Evolutionary conservation across 1,139 yeast species (phyloP).

Genomic region (Blastobotrys arbuscula): DNA sequence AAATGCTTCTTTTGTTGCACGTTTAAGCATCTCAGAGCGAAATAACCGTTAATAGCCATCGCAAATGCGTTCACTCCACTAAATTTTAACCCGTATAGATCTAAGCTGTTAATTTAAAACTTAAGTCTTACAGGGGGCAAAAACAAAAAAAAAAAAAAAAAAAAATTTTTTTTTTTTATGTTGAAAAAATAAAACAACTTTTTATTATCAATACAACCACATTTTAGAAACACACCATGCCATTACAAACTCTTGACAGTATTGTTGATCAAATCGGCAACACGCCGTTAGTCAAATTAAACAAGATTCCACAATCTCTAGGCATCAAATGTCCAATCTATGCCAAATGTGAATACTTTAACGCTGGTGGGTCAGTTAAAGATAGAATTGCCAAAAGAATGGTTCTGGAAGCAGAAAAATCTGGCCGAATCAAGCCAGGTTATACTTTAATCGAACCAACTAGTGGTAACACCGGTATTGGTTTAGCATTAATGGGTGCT

Average conservation of each 20-base stretch:
- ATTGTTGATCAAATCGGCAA: slow-evolving; percentile 68
- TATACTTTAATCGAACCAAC: slow-evolving; percentile 86
- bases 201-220: neutral
- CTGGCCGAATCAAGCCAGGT: slow-evolving; percentile 78
- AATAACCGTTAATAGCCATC: no score
- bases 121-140: no score
- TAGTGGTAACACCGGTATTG: slow-evolving; percentile 74
- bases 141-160: neutral
- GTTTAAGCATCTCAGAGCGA: no score
- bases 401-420: slow-evolving; percentile 77
- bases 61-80: no score
- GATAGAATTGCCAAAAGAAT: slow-evolving; percentile 58
- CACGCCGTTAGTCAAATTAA: slow-evolving; percentile 72
- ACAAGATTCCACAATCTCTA: slow-evolving; percentile 68
- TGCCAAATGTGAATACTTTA: slow-evolving; percentile 61
- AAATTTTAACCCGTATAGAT: no score
- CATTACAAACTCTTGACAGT: slow-evolving; percentile 21
- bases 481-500: slow-evolving; percentile 82
- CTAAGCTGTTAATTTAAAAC: no score
- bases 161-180: neutral
- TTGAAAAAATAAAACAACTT: neutral
- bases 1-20: no score
- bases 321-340: slow-evolving; percentile 58
- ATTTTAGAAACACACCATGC: neutral
- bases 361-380: slow-evolving; percentile 67